Conservation (phyloP, 2,329 filamentous ascomycete genomes). For the Curvularia sp. region DNA sequence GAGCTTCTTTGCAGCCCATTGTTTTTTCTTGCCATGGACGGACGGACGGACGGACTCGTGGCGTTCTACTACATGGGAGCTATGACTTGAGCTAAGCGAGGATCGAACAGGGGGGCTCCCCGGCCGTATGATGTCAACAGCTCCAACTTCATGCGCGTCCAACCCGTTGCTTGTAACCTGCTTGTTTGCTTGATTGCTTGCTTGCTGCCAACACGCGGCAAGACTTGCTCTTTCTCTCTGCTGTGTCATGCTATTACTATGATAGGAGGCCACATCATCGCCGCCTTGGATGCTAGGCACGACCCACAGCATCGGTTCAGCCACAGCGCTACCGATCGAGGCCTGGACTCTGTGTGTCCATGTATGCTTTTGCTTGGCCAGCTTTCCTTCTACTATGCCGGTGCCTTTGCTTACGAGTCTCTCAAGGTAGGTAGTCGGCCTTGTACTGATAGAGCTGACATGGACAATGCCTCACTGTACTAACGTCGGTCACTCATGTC, state of each 20-base stretch:
- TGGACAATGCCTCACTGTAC: background rate
- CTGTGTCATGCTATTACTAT: slow-evolving; percentile 33
- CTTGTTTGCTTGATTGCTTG: slow-evolving; percentile 1
- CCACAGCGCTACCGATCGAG: slow-evolving; percentile 40
- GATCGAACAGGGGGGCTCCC: slow-evolving; percentile 15
- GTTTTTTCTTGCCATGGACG: slow-evolving; percentile 1
- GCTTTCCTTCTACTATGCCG: slow-evolving; percentile 1
- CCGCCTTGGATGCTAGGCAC: slow-evolving; percentile 25
- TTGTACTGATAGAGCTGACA: background rate
- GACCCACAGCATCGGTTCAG: slow-evolving; percentile 30
- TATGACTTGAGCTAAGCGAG: slow-evolving; percentile 26
- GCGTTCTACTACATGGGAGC: slow-evolving; percentile 15
- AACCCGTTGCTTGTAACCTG: slow-evolving; percentile 16
- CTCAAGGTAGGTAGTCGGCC: background rate
- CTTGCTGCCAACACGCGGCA: slow-evolving; percentile 16
- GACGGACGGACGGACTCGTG: slow-evolving; percentile 5
- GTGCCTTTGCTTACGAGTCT: background rate
- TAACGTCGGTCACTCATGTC: background rate
- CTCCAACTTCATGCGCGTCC: slow-evolving; percentile 9
- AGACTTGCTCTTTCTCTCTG: slow-evolving; percentile 27
- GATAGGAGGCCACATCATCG: slow-evolving; percentile 28
- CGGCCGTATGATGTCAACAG: slow-evolving; percentile 14
- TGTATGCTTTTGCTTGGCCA: slow-evolving; percentile 19
- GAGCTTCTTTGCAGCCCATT: background rate
- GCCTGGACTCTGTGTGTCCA: slow-evolving; percentile 26